These are phyloP conservation scores for Lasiodiplodia gonubiensis DNA, from an alignment of 2,329 filamentous ascomycete species.

Conservation along the genomic window DNA sequence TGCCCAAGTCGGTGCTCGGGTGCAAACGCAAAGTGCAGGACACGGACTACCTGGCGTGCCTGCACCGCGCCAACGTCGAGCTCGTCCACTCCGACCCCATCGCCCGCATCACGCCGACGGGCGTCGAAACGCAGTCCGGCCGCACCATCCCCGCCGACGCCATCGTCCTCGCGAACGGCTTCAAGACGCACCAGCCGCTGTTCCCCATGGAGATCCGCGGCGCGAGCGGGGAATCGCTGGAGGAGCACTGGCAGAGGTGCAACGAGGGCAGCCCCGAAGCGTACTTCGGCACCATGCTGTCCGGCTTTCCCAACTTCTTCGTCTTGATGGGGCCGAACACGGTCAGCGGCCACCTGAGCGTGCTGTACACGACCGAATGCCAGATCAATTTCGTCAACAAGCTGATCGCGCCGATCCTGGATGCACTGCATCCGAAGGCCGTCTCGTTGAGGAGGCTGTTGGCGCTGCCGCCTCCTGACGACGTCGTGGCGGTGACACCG, in stretches of 20 bases:
- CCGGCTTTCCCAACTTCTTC: slow-evolving; percentile 56
- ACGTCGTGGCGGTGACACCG: slow-evolving; percentile 46
- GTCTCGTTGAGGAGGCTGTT: background rate
- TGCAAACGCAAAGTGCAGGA: slow-evolving; percentile 58
- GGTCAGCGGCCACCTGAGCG: slow-evolving; percentile 56
- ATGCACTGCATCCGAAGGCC: slow-evolving; percentile 32
- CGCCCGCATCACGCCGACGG: slow-evolving; percentile 45
- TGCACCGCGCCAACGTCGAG: slow-evolving; percentile 53
- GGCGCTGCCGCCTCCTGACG: background rate
- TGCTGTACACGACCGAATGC: slow-evolving; percentile 59
- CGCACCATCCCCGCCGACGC: slow-evolving; percentile 30
- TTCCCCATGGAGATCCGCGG: slow-evolving; percentile 56
- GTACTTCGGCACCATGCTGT: slow-evolving; percentile 58
- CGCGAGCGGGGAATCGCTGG: slow-evolving; percentile 47
- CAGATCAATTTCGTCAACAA: slow-evolving; percentile 57
- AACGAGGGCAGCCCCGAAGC: slow-evolving; percentile 48
- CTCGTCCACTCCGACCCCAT: slow-evolving; percentile 48
- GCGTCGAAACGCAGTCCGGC: slow-evolving; percentile 49
- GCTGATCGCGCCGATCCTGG: slow-evolving; percentile 51
- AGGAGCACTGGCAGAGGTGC: slow-evolving; percentile 49
- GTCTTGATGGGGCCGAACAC: slow-evolving; percentile 55
- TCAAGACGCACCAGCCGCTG: slow-evolving; percentile 53
- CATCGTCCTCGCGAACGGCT: slow-evolving; percentile 28
- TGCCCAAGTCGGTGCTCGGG: slow-evolving; percentile 53
- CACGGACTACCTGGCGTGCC: slow-evolving; percentile 53